phyloP scores from a whole-genome alignment of 805 yeast species.

The Teunomyces stri region DNA sequence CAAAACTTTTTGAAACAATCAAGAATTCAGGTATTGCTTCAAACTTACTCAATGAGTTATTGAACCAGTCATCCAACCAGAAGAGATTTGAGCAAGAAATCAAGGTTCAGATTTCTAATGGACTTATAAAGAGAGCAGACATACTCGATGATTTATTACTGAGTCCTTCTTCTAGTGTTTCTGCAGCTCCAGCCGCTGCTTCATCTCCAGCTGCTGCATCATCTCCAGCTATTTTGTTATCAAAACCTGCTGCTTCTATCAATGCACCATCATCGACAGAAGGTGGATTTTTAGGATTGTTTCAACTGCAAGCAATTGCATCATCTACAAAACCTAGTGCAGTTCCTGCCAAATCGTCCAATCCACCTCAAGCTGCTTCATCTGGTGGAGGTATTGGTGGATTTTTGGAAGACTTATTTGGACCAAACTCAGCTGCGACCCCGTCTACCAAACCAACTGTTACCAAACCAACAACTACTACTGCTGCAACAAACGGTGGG shows the following conservation, averaged over 20 bases:
- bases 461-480: conserved; percentile 6
- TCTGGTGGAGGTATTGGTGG: neutral
- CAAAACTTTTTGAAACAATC: conserved; percentile 19
- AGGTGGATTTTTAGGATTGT: conserved; percentile 3
- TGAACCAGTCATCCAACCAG: neutral
- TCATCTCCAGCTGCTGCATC: neutral
- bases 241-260: neutral
- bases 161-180: neutral
- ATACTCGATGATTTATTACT: neutral
- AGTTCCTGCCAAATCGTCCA: neutral
- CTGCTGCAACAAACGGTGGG: conserved; percentile 10
- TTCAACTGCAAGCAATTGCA: neutral
- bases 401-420: conserved; percentile 9
- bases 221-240: neutral
- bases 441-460: conserved; percentile 3
- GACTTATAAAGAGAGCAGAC: conserved; percentile 5
- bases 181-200: neutral
- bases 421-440: neutral
- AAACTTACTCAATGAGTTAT: conserved; percentile 11
- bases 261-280: neutral
- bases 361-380: neutral
- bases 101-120: neutral
- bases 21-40: conserved; percentile 26
- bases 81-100: neutral
- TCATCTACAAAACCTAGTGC: neutral